Evolutionary conservation across 441 rosid species (phyloP), one percentile per base, ranked within the genome.

Genomic region (Corymbia calophylla): DNA sequence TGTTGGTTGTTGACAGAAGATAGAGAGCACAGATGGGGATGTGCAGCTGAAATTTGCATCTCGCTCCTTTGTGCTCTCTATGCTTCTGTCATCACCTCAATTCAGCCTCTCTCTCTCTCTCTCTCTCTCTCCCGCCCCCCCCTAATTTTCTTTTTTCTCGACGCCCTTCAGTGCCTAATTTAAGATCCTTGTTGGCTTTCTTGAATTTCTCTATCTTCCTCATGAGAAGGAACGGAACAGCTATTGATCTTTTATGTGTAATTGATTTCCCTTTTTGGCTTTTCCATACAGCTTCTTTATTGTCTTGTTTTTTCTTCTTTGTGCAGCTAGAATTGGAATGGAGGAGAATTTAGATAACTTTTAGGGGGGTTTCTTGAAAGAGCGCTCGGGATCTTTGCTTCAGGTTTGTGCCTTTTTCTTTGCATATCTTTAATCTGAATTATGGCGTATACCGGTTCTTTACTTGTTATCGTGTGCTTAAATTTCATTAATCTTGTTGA

Each of bases 1-100:
- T 73, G n/a, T 73, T 39, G 84, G 77, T 16, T 62, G 80, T 88
- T 88, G 80, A 64, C 89, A 88, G 89, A 70, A 88, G 89, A 88
- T 66, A 88, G 89, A 68, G 82, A 68, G 89, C 80, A 70, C 82
- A 88, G 89, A 70, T 70, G 82, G 56, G 39, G 89, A 53, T 70
- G 81, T 86, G 88, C 88, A 60, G 4, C 64, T 55, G 60, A 60
- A 47, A 35, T 86, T 31, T 86, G 88, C 88, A 86, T 86, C 88
- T 86, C 88, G 55, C 66, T 86, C 88, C 88, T 86, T 64, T 88
- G 82, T 66, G 89, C 89, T 88, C 89, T 88, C 58, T 58, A 70
- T 66, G 89, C 89, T 88, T 66, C 82, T 66, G 82, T 88, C 31
- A 68, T 39, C 27, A 47, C 68, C 49, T 53, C 91, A 81, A 29